Conservation (phyloP, 345 rosid species). For the Brassica juncea region DNA sequence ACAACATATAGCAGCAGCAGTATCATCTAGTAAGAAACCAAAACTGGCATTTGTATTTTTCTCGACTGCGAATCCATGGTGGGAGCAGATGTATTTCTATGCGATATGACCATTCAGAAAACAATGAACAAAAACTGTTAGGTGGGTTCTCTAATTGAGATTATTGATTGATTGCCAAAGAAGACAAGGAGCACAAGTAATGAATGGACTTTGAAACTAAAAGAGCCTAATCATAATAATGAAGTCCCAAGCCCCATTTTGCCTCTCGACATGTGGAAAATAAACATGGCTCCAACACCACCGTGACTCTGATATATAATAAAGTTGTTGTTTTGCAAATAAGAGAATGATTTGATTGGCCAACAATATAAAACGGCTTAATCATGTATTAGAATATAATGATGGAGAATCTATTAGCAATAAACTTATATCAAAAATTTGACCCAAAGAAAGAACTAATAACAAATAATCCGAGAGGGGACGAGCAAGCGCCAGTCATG, state of each 20-base stretch:
- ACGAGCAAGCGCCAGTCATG: slow-evolving; percentile 18
- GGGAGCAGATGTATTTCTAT: neutral
- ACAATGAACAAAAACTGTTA: neutral
- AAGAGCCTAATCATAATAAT: neutral
- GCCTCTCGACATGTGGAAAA: neutral
- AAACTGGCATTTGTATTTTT: neutral
- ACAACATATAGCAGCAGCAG: neutral
- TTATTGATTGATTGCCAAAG: neutral
- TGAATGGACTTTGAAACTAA: neutral
- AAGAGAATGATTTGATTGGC: slow-evolving; percentile 24
- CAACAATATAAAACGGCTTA: slow-evolving; percentile 12
- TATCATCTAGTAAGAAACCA: neutral
- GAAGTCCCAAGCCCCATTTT: neutral
- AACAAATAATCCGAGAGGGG: neutral
- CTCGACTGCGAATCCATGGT: neutral
- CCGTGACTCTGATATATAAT: neutral
- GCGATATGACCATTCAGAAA: neutral
- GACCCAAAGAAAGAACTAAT: neutral
- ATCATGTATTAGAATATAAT: slow-evolving; percentile 8
- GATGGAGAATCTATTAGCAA: slow-evolving; percentile 17
- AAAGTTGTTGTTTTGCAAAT: slow-evolving; percentile 3
- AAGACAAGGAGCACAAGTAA: neutral
- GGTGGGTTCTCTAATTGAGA: neutral
- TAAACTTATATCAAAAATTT: neutral
- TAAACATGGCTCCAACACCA: slow-evolving; percentile 4